Conservation (phyloP, 2,329 filamentous ascomycete species). For the Pestalotiopsis sp. region DNA sequence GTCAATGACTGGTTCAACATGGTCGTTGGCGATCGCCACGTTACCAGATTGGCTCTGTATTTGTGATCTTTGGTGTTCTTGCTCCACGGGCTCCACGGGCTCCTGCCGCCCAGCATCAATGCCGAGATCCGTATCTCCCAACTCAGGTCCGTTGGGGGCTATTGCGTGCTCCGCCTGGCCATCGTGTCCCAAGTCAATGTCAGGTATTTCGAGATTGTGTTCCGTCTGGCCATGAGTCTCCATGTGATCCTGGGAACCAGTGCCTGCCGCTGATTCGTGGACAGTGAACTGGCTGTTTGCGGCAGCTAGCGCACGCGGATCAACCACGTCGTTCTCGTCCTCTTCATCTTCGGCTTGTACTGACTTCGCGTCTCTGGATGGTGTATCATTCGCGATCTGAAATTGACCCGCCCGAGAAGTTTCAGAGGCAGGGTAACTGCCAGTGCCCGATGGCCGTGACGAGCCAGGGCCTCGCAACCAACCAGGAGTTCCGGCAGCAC, state of each 20-base stretch:
- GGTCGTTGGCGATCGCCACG: neutral
- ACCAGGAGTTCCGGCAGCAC: neutral
- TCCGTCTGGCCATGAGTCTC: neutral
- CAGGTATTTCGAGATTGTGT: neutral
- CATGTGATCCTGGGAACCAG: neutral
- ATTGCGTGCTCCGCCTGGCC: neutral
- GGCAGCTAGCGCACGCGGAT: conserved; percentile 14
- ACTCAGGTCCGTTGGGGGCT: neutral
- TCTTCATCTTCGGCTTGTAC: conserved; percentile 20
- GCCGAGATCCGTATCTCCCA: neutral
- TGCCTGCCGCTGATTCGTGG: neutral
- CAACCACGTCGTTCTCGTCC: conserved; percentile 11
- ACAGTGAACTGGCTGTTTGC: conserved; percentile 18
- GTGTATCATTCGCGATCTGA: neutral
- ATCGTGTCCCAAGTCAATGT: conserved; percentile 2
- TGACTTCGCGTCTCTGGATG: neutral
- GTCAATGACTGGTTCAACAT: neutral
- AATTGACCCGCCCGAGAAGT: neutral
- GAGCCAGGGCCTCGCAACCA: neutral
- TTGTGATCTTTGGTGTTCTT: neutral
- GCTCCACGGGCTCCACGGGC: neutral
- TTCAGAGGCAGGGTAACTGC: neutral
- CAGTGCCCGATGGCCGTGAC: neutral
- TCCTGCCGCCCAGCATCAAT: neutral
- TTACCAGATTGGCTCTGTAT: neutral